Evolutionary conservation across 345 rosid species (phyloP), one percentile per base, ranked within the genome.

Genomic region (Camelina neglecta): DNA sequence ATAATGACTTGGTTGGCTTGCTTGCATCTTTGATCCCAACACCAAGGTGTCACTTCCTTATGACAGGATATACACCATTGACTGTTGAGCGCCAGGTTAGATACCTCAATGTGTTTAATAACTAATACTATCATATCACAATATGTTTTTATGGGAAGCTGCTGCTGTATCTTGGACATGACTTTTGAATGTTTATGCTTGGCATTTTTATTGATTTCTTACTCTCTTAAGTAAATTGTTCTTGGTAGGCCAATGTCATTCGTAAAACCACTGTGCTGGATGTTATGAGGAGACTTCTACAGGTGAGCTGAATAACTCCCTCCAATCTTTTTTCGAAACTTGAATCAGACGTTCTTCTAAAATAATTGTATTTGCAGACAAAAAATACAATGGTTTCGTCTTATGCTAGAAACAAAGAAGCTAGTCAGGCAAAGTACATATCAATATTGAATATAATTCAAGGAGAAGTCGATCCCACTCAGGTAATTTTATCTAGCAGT

Each of bases 391-490:
- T 94, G 98, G 98, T 94, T 74, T 94, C 98, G 74, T 93, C 97
- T 77, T 92, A 92, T 69, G 97, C 97, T 11, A 89, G 97, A 39
- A 90, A 92, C 75, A 95, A 95, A 83, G 99, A 95, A 89, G 97
- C 97, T 71, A 95, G 99, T 75, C 97, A 92, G 82, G 97, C 99
- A 18, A 95, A 95, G 81, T 95, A 95, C 81, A 95, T 95, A 72
- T 94, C 98, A 4, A 94, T 94, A 75, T 68, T 94, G 78, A 94
- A 94, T 78, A 94, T 94, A 59, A 94, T 95, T 80, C 99, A 95
- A 84, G 97, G 99, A 86, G 99, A 95, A 84, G 97, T 95, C 18
- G 99, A 95, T 78, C 99, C 99, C 53, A 95, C 99, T 53, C 97
- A 95, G 96, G 97, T 95, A 84, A 49, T 38, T 24, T 36, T 63